Conservation (phyloP, 2,329 filamentous ascomycete species). For the Aureobasidium pullulans region DNA sequence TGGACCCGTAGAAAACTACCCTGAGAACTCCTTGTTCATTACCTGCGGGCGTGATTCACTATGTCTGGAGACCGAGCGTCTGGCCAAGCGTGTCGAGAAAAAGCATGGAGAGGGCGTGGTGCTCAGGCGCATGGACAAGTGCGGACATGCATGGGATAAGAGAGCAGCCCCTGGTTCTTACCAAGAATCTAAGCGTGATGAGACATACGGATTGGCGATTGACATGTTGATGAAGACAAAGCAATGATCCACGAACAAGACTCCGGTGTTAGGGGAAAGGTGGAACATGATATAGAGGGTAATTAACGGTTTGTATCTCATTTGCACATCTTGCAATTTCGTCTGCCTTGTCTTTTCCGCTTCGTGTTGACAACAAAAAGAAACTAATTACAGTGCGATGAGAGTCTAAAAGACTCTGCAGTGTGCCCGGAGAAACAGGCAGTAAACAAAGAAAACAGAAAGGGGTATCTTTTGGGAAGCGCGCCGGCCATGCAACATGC, state of each 20-base stretch:
- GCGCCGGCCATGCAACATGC: conserved; percentile 11
- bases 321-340: background rate
- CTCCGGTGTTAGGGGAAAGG: too few relatives aligned
- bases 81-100: conserved; percentile 25
- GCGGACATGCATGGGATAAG: conserved; percentile 35
- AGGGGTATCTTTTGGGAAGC: conserved; percentile 3
- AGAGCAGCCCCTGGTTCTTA: conserved; percentile 23
- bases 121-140: conserved; percentile 23
- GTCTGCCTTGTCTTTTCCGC: background rate
- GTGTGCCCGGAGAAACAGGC: background rate
- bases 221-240: conserved; percentile 15
- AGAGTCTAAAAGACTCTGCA: background rate
- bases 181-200: conserved; percentile 23
- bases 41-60: conserved; percentile 32
- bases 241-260: background rate
- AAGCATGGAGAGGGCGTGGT: conserved; percentile 20
- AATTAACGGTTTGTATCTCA: background rate
- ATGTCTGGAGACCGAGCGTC: conserved; percentile 28
- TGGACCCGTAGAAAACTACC: conserved; percentile 22
- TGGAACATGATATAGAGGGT: background rate
- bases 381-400: background rate
- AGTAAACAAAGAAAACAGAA: background rate
- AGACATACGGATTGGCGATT: conserved; percentile 27
- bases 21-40: conserved; percentile 26
- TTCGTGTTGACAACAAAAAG: background rate